phyloP scores from a whole-genome alignment of 2,329 filamentous ascomycete genomes.

The Colletotrichum eleusines region DNA sequence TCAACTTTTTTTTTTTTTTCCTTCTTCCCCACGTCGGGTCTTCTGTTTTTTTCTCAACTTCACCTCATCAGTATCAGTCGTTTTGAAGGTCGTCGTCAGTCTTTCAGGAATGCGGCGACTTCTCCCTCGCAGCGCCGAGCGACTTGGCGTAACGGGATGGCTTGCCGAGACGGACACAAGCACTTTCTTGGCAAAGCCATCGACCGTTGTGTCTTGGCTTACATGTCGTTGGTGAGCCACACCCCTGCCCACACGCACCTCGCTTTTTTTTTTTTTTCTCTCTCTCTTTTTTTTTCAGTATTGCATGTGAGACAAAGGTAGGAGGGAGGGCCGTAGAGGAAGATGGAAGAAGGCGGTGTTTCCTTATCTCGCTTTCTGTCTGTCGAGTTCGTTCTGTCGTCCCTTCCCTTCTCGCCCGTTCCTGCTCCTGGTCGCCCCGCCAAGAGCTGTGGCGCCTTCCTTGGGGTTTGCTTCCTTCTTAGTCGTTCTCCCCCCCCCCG shows the following conservation, averaged over 20 bases:
- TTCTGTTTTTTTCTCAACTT: background rate
- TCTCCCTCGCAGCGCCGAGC: slow-evolving; percentile 39
- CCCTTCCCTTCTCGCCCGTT: background rate
- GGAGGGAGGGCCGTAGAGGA: too few relatives aligned
- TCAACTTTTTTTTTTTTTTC: too few relatives aligned
- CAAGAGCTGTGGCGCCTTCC: too few relatives aligned
- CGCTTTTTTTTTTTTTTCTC: background rate
- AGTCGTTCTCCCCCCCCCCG: too few relatives aligned
- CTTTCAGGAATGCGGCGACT: slow-evolving; percentile 33
- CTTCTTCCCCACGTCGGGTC: background rate
- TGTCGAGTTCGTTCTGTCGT: background rate
- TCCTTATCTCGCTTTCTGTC: slow-evolving; percentile 6
- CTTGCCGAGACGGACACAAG: slow-evolving; percentile 40
- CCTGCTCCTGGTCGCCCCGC: background rate
- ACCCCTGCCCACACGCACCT: slow-evolving; percentile 17
- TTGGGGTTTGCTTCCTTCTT: too few relatives aligned
- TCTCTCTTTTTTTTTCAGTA: too few relatives aligned
- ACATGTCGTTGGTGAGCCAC: slow-evolving; percentile 5
- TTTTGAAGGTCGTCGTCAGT: slow-evolving; percentile 11
- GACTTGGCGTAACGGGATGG: slow-evolving; percentile 40
- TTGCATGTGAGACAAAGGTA: too few relatives aligned
- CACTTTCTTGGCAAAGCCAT: slow-evolving; percentile 41
- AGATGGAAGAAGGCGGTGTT: too few relatives aligned
- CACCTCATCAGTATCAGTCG: background rate
- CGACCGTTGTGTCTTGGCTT: slow-evolving; percentile 37